phyloP scores from a whole-genome alignment of 495 filamentous ascomycete genomes.

The Aspergillus bridgeri region DNA sequence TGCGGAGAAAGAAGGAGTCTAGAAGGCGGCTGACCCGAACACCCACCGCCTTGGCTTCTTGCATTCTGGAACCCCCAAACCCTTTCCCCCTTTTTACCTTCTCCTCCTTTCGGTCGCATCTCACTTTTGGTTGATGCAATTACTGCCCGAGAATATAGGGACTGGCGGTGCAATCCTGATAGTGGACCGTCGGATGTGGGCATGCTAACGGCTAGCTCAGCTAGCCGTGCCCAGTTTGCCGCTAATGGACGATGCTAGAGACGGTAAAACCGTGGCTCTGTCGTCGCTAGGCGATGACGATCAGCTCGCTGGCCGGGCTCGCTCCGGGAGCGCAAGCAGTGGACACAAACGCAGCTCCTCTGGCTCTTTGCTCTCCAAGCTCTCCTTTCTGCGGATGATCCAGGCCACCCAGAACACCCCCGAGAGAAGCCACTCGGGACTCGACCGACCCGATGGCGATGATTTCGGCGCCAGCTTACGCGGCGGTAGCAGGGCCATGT shows the following conservation, averaged over 20 bases:
- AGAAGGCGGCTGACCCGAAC: background rate
- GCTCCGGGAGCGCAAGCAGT: slow-evolving; percentile 39
- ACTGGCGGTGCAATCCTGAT: slow-evolving; percentile 1
- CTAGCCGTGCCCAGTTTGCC: slow-evolving; percentile 20
- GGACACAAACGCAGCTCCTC: slow-evolving; percentile 64
- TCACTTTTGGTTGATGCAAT: background rate
- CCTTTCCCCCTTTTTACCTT: background rate
- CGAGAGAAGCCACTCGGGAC: slow-evolving; percentile 37
- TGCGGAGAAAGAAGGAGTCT: background rate
- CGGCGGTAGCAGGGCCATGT: slow-evolving; percentile 51
- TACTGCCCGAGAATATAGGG: background rate
- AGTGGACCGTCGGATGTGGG: slow-evolving; percentile 17
- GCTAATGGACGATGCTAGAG: slow-evolving; percentile 40
- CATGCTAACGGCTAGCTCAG: slow-evolving; percentile 17
- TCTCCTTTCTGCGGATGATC: slow-evolving; percentile 56
- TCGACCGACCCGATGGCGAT: slow-evolving; percentile 41
- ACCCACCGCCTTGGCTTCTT: background rate
- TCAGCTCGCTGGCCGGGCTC: slow-evolving; percentile 29
- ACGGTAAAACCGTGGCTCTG: slow-evolving; percentile 26
- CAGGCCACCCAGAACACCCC: slow-evolving; percentile 36
- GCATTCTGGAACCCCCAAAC: too few relatives aligned
- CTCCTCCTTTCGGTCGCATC: background rate
- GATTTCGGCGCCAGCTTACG: slow-evolving; percentile 29
- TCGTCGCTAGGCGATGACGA: slow-evolving; percentile 22
- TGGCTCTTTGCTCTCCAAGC: slow-evolving; percentile 52